These are phyloP conservation scores for Gnetum montanum DNA, from an alignment of 75 land plant genomes.

Conservation along the genomic window DNA sequence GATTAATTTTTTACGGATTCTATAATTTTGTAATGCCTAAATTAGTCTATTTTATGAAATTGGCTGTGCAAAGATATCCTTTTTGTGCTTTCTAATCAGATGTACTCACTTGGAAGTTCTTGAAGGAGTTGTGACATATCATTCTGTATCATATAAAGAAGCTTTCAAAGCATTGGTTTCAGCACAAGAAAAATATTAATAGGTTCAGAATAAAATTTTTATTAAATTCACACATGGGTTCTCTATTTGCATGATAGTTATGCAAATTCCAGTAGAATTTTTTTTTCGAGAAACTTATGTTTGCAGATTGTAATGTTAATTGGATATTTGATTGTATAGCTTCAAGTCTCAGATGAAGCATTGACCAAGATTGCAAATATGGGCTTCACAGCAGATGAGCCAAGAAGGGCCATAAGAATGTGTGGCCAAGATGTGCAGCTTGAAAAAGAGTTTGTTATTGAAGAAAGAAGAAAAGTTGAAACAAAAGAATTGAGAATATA, in stretches of 20 bases:
- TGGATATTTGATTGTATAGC: conserved; percentile 34
- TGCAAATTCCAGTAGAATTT: not conserved
- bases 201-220: no score
- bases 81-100: no score
- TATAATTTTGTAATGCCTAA: no score
- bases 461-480: conserved; percentile 40
- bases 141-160: conserved; percentile 55
- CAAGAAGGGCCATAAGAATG: conserved; percentile 77
- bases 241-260: not conserved
- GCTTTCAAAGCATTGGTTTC: conserved; percentile 44
- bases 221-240: no score
- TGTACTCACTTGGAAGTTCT: conserved; percentile 81
- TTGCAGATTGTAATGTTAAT: not conserved
- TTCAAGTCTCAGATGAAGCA: conserved; percentile 87
- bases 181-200: conserved; percentile 64
- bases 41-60: no score
- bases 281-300: not conserved
- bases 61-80: no score
- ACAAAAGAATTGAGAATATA: conserved; percentile 44
- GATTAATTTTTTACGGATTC: no score
- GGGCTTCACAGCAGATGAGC: conserved; percentile 63
- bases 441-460: conserved; percentile 73
- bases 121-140: conserved; percentile 92
- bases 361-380: conserved; percentile 65
- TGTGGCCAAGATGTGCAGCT: conserved; percentile 59